Conservation (phyloP, 139 green algal species). For the Chlorella sp. region DNA sequence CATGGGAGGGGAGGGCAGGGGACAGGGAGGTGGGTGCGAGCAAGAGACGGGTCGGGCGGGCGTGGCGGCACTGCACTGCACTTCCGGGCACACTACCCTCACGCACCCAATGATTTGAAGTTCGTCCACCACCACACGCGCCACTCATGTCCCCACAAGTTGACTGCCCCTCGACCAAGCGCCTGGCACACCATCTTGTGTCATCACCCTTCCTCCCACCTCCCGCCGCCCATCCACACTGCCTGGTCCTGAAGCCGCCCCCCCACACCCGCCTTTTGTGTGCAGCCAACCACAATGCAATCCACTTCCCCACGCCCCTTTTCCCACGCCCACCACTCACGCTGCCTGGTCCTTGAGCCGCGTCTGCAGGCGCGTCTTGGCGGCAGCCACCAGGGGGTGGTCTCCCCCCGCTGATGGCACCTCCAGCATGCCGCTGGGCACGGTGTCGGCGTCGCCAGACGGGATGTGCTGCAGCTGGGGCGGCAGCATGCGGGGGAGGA, state of each 20-base stretch:
- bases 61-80: neutral
- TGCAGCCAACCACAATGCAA: neutral
- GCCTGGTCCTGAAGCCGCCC: no score
- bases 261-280: no score
- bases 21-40: neutral
- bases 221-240: no score
- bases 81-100: no score
- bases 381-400: constrained; percentile 44
- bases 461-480: constrained; percentile 24
- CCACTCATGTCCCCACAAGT: no score
- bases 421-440: constrained; percentile 21
- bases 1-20: neutral
- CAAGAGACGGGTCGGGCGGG: neutral
- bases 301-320: neutral
- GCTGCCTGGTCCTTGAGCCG: constrained; percentile 40
- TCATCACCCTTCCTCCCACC: no score
- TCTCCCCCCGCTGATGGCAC: constrained; percentile 14
- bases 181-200: no score
- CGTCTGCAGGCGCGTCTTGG: constrained; percentile 42
- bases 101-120: no score
- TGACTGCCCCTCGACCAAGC: no score
- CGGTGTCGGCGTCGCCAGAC: neutral
- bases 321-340: neutral
- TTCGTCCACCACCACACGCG: no score
- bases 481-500: neutral